phyloP scores from a whole-genome alignment of 108 stramenopile genomes.

The Mayamaea pseudoterrestris region DNA sequence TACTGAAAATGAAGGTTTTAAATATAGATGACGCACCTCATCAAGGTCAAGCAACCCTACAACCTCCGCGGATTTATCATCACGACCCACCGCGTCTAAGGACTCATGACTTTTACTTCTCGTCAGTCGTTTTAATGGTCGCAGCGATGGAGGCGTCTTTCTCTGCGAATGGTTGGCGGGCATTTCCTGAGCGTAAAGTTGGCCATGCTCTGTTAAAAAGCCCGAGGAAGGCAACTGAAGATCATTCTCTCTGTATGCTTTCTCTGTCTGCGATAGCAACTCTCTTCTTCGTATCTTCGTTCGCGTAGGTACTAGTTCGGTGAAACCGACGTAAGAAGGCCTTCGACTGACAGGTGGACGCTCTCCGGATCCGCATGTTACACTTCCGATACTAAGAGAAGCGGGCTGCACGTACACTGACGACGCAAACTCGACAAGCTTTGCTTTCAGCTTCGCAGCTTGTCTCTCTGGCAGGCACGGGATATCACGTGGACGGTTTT shows the following conservation, averaged over 20 bases:
- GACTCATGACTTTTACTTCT: background rate
- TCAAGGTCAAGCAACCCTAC: background rate
- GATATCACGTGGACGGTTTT: constrained; percentile 6
- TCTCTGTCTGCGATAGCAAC: constrained; percentile 11
- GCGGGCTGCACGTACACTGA: constrained; percentile 29
- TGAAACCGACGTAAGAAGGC: constrained; percentile 29
- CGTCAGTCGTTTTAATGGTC: background rate
- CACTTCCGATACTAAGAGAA: constrained; percentile 1
- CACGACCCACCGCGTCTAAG: background rate
- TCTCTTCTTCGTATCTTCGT: constrained; percentile 4
- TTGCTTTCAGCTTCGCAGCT: constrained; percentile 41
- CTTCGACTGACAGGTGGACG: constrained; percentile 19
- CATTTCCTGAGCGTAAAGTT: constrained; percentile 1
- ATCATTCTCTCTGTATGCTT: constrained; percentile 39
- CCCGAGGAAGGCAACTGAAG: constrained; percentile 22
- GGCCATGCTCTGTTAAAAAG: constrained; percentile 20
- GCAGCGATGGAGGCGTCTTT: too few relatives aligned
- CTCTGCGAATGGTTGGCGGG: too few relatives aligned
- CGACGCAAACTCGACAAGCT: constrained; percentile 40
- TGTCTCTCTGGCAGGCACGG: constrained; percentile 50
- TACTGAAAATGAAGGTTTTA: background rate
- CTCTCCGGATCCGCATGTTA: constrained; percentile 12
- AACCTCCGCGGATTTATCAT: background rate
- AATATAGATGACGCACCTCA: too few relatives aligned
- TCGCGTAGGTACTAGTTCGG: background rate